These are phyloP conservation scores for Podaxis mareebaensis DNA, from an alignment of 768 basidiomycete genomes.

Conservation along the genomic window DNA sequence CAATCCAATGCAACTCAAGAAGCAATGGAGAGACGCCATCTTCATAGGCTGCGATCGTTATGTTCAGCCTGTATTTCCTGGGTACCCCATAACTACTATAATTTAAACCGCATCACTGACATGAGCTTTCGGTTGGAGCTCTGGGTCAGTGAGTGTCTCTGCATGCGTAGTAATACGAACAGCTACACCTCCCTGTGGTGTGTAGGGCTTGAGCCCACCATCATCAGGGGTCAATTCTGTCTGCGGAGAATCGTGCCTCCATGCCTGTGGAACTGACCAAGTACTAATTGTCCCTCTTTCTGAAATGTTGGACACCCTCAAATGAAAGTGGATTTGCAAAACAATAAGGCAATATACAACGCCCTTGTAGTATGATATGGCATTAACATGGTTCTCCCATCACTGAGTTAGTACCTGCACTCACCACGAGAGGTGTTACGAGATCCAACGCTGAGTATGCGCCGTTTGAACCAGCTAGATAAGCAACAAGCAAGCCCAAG, in stretches of 20 bases:
- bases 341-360: conserved; percentile 12
- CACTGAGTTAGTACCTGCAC: neutral
- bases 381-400: neutral
- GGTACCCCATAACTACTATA: too few species aligned
- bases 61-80: too few species aligned
- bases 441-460: conserved; percentile 9
- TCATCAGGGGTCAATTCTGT: neutral
- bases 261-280: neutral
- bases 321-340: conserved; percentile 9
- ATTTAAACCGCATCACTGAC: neutral
- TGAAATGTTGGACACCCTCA: neutral
- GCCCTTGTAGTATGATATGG: neutral
- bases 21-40: too few species aligned
- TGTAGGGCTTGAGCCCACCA: neutral
- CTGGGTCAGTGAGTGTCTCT: neutral
- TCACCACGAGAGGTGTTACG: conserved; percentile 12
- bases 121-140: neutral
- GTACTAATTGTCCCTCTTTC: neutral
- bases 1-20: too few species aligned
- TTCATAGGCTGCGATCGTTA: too few species aligned
- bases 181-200: neutral
- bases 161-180: conserved; percentile 1
- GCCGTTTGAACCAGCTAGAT: neutral
- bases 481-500: neutral
- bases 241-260: neutral